Base-by-base conservation (phyloP, 2,329 filamentous ascomycete species). In the Hypoxylon sp. region DNA sequence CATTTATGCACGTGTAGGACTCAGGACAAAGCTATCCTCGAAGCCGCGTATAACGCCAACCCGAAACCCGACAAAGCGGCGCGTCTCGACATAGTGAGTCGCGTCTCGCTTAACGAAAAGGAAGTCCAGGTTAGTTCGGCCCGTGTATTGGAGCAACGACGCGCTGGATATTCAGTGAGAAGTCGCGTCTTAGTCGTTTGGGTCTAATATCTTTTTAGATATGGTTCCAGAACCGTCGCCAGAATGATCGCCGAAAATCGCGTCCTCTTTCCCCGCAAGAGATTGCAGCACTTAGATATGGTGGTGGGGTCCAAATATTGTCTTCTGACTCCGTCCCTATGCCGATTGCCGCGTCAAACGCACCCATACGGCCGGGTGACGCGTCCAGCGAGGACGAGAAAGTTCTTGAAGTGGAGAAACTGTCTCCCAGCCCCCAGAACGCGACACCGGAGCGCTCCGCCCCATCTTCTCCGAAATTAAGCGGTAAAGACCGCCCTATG, bases 141-240 rank as follows among this genome's bases (percentile, higher is more conserved):
- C 59, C 69, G 7, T 72, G 69, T 46, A 58, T 35, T 37, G 37
- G 37, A 44, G 17, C 2, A 51, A 22, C 31, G 11, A 56, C 53
- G 50, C 61, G 46, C 20, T 11, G 31, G 5, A 33, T 14, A 51
- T 20, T 27, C 13, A 6, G 11, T 40, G 46, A 6, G 11, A 27
- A n/a, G 53, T 44, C 44, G 30, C 40, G 44, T 65, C 42, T 54
- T 59, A 49, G 56, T 57, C 35, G 53, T 69, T 67, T 57, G 40
- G 53, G 30, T 66, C 72, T 76, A 71, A 77, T 74, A 48, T 70
- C 25, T 48, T n/a, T 20, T 33, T 56, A 98, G 95, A 97, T 98
- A 75, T 98, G 95, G 95, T 98, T 98, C 82, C 95, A 98, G 78
- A 98, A 98, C 77, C 90, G 94, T 77, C 89, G 95, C 72, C 95